phyloP scores from a whole-genome alignment of 1,139 yeast genomes.

The Suhomyces ambrosiae region DNA sequence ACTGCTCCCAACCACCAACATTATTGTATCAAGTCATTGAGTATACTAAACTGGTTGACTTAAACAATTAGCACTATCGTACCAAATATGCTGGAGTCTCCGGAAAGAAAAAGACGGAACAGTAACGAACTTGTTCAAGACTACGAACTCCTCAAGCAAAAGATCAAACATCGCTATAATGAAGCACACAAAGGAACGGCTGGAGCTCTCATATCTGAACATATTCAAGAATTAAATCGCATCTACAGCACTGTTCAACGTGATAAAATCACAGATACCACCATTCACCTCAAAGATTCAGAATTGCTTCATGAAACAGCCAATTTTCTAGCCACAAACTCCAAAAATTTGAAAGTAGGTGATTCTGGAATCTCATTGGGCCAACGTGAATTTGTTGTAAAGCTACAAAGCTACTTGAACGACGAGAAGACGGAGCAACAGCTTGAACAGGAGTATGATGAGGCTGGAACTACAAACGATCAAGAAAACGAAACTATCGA shows the following conservation, averaged over 20 bases:
- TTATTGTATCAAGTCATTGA: too few species aligned
- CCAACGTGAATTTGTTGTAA: slow-evolving; percentile 47
- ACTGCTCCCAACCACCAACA: too few species aligned
- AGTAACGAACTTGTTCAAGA: slow-evolving; percentile 25
- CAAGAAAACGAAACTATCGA: slow-evolving; percentile 15
- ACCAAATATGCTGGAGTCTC: slow-evolving; percentile 1
- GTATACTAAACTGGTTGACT: too few species aligned
- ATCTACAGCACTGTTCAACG: slow-evolving; percentile 33
- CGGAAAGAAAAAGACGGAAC: slow-evolving; percentile 14
- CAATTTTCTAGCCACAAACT: slow-evolving; percentile 50
- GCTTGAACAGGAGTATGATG: slow-evolving; percentile 7
- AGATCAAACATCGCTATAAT: slow-evolving; percentile 24
- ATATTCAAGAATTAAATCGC: slow-evolving; percentile 31
- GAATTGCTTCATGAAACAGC: slow-evolving; percentile 45
- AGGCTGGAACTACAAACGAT: slow-evolving; percentile 14
- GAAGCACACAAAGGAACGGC: slow-evolving; percentile 43
- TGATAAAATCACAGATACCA: slow-evolving; percentile 30
- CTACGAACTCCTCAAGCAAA: slow-evolving; percentile 29
- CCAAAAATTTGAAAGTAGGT: slow-evolving; percentile 59
- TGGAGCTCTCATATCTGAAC: slow-evolving; percentile 27
- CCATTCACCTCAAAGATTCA: slow-evolving; percentile 38
- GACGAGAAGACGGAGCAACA: slow-evolving; percentile 20
- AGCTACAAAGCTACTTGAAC: slow-evolving; percentile 41
- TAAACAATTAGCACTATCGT: not conserved
- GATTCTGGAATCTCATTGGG: slow-evolving; percentile 52